Evolutionary conservation across 2,329 filamentous ascomycete species (phyloP).

Genomic region (Fusarium abutilonis): DNA sequence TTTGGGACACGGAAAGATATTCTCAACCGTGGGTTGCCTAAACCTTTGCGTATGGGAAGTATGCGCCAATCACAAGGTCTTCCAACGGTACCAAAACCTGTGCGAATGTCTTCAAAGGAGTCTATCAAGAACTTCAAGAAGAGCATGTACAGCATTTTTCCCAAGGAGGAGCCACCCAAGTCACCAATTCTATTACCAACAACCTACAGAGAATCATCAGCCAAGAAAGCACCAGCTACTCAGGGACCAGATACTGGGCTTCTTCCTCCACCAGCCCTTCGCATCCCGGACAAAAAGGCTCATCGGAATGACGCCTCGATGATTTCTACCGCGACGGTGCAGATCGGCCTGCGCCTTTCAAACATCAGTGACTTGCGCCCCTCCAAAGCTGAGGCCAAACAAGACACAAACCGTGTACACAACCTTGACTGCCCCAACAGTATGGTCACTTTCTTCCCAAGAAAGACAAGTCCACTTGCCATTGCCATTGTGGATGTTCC

Average conservation of each 20-base stretch:
- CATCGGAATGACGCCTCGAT: constrained; percentile 69
- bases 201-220: constrained; percentile 52
- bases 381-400: constrained; percentile 33
- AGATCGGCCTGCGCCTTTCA: constrained; percentile 75
- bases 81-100: constrained; percentile 30
- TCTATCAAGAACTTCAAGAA: constrained; percentile 41
- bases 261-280: constrained; percentile 57
- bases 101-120: constrained; percentile 30
- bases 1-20: constrained; percentile 42
- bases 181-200: constrained; percentile 56
- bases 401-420: constrained; percentile 49
- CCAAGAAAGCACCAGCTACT: constrained; percentile 14
- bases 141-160: constrained; percentile 45
- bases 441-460: constrained; percentile 29
- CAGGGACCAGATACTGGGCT: constrained; percentile 25
- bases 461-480: constrained; percentile 41
- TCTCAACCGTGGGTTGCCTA: constrained; percentile 29
- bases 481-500: constrained; percentile 43
- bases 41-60: constrained; percentile 36
- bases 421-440: constrained; percentile 50
- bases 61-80: constrained; percentile 34
- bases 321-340: constrained; percentile 73
- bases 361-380: constrained; percentile 62
- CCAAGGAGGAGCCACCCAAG: constrained; percentile 29
- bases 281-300: constrained; percentile 51